Base-by-base conservation (phyloP, 768 basidiomycete species). In the Tylopilus plumbeoviolaceoides region DNA sequence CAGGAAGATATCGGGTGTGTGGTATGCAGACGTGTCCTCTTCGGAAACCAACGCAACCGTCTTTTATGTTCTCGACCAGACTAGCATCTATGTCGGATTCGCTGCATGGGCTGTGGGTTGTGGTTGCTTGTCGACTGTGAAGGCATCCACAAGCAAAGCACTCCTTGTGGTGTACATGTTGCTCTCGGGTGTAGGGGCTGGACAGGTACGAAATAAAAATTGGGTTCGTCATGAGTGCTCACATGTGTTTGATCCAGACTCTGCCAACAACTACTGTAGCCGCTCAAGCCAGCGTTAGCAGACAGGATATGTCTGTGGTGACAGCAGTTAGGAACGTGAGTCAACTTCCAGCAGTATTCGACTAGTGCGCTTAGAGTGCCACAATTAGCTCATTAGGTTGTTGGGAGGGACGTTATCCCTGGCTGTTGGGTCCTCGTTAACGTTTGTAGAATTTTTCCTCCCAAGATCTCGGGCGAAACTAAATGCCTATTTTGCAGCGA, bases 301-400 rank as follows among this genome's bases (percentile, higher is more conserved):
- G 87, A 36, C 74, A 74, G 38, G 87, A 91, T 55, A 88, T 90
- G 86, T 84, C 85, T 1, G 84, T 87, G 9, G 86, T 89, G 0
- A 89, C 87, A 0, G 82, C 81, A 0, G 77, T 82, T 50, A 75
- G 84, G 45, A 85, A 85, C 62, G 82, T 82, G 50, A 33, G 76
- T 57, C 12, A 11, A 18, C 7, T 28, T 3, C 40, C 18, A 21
- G 17, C 21, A 48, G 17, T 59, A 50, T 40, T 11, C 38, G 5
- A 44, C n/a, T 30, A 6, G 7, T 43, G 50, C 11, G 7, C 43
- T 58, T 38, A 58, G 20, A 15, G 35, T 14, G 20, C 41, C 8
- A 33, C 30, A 6, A 51, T 2, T 47, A 85, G 83, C 87, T 89
- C 57, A 73, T 87, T 45, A 78, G 87, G 15, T 70, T 83, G 50